phyloP scores from a whole-genome alignment of 208 protist genomes.

The Crithidia brevicula region DNA sequence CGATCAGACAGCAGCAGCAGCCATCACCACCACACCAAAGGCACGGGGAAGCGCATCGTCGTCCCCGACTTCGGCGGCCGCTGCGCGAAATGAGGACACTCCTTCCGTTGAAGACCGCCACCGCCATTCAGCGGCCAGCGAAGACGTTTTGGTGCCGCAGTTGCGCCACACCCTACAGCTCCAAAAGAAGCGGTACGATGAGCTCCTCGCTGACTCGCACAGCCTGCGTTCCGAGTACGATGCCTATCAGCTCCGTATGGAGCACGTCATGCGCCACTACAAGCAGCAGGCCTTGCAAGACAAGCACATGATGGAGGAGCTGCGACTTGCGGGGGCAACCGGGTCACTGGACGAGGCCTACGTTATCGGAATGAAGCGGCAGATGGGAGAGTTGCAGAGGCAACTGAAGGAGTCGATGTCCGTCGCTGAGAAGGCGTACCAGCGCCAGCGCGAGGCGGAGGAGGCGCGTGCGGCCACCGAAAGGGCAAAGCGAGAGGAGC shows the following conservation, averaged over 20 bases:
- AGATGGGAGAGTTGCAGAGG: constrained; percentile 26
- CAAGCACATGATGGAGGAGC: constrained; percentile 46
- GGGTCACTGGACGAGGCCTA: constrained; percentile 41
- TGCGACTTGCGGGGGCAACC: constrained; percentile 32
- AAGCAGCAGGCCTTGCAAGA: constrained; percentile 31
- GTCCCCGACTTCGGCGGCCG: not conserved
- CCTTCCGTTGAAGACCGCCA: too few species aligned
- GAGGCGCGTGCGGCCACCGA: constrained; percentile 29
- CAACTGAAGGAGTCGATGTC: constrained; percentile 26
- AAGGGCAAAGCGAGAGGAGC: constrained; percentile 36
- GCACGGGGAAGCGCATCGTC: not conserved
- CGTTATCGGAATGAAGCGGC: constrained; percentile 31
- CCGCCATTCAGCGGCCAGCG: too few species aligned
- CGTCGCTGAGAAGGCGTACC: constrained; percentile 32
- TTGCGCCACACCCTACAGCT: constrained; percentile 25
- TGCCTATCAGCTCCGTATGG: constrained; percentile 32
- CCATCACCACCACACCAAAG: not conserved
- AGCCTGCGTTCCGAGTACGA: constrained; percentile 41
- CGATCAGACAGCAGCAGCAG: not conserved
- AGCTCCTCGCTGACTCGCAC: constrained; percentile 32
- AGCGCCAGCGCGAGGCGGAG: constrained; percentile 46
- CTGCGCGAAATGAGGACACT: not conserved
- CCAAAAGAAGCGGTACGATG: constrained; percentile 41
- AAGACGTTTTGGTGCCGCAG: constrained; percentile 10
- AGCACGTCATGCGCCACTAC: constrained; percentile 21